phyloP scores from a whole-genome alignment of 2,329 filamentous ascomycete genomes.

The Leptographium lundbergii region DNA sequence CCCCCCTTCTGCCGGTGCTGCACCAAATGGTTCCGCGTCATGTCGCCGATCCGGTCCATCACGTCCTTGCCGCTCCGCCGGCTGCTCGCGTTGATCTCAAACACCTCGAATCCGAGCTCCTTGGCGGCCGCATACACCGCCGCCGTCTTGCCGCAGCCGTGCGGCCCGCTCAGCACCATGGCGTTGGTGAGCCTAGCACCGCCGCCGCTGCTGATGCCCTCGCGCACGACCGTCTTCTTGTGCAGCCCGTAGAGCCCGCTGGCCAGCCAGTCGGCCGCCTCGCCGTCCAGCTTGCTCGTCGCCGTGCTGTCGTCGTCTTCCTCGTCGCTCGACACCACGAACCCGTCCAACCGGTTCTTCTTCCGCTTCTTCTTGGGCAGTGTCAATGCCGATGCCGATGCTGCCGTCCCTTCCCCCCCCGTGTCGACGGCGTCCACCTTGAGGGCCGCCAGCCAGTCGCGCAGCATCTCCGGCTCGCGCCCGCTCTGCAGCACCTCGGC shows the following conservation, averaged over 20 bases:
- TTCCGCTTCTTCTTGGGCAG: constrained; percentile 45
- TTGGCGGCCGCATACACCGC: constrained; percentile 84
- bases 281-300: constrained; percentile 42
- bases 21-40: constrained; percentile 92
- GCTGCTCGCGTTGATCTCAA: constrained; percentile 81
- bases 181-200: constrained; percentile 43
- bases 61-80: constrained; percentile 82
- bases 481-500: constrained; percentile 64
- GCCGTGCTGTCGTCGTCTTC: constrained; percentile 47
- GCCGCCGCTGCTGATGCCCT: constrained; percentile 23
- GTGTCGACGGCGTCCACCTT: constrained; percentile 66
- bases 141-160: constrained; percentile 87
- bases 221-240: constrained; percentile 43
- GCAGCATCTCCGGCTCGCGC: constrained; percentile 56
- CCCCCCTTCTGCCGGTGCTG: constrained; percentile 20
- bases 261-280: constrained; percentile 23
- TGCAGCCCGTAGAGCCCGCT: constrained; percentile 22
- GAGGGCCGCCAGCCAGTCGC: constrained; percentile 68
- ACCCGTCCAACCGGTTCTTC: constrained; percentile 65
- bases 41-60: constrained; percentile 84
- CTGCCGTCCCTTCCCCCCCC: constrained; percentile 24
- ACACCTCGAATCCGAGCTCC: constrained; percentile 85
- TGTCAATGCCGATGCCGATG: not conserved
- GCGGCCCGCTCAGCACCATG: constrained; percentile 77
- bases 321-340: constrained; percentile 68